These are phyloP conservation scores for Mycena alexandri DNA, from an alignment of 768 basidiomycete species.

Conservation along the genomic window DNA sequence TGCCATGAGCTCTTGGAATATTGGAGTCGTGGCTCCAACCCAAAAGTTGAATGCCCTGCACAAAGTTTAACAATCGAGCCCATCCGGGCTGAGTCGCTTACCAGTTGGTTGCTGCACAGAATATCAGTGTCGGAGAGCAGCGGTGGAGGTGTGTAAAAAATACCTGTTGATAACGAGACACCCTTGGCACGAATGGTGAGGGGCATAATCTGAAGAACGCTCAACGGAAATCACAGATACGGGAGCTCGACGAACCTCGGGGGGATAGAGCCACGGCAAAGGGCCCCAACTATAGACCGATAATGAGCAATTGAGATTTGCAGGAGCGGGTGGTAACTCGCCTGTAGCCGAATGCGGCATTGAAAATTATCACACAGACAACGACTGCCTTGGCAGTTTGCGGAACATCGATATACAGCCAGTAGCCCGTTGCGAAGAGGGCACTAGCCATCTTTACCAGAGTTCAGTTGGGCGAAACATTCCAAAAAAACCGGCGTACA, in stretches of 20 bases:
- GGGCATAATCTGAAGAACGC: constrained; percentile 82
- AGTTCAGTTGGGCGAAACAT: not conserved
- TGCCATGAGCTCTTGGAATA: constrained; percentile 86
- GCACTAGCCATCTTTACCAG: constrained; percentile 80
- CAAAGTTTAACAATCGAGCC: not conserved
- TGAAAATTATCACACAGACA: constrained; percentile 89
- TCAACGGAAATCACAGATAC: constrained; percentile 16
- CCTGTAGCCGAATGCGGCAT: constrained; percentile 94
- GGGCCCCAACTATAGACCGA: constrained; percentile 77
- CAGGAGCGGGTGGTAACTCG: constrained; percentile 39
- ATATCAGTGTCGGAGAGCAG: not conserved
- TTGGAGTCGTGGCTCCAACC: constrained; percentile 90
- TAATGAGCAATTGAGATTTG: constrained; percentile 5
- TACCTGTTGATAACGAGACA: constrained; percentile 94
- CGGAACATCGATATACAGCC: constrained; percentile 91
- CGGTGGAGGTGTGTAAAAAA: constrained; percentile 48
- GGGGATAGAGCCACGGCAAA: constrained; percentile 89
- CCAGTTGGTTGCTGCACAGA: constrained; percentile 35
- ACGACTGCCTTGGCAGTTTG: constrained; percentile 92
- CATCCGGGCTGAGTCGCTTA: not conserved
- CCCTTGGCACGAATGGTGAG: constrained; percentile 92
- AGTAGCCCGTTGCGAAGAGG: constrained; percentile 87
- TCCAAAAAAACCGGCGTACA: constrained; percentile 55
- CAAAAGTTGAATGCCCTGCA: constrained; percentile 85
- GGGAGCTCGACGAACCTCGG: constrained; percentile 66